These are phyloP conservation scores for Arthroderma sp. DNA, from an alignment of 2,329 filamentous ascomycete genomes.

Conservation along the genomic window DNA sequence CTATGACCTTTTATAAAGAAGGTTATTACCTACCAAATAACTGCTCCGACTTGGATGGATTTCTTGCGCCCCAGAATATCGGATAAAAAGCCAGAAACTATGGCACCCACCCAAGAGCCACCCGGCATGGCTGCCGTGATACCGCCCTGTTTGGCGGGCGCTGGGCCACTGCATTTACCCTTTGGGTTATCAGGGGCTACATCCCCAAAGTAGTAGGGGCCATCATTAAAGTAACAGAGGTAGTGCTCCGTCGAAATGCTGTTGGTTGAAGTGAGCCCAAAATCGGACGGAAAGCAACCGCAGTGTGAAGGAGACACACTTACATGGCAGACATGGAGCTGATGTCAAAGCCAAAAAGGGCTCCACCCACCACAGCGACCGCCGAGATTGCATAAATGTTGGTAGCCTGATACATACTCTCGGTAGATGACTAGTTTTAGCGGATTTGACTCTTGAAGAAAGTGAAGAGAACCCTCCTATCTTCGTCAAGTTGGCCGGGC, in stretches of 20 bases:
- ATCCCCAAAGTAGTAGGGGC: conserved; percentile 11
- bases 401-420: background rate
- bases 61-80: conserved; percentile 26
- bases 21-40: conserved; percentile 29
- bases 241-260: conserved; percentile 46
- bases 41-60: conserved; percentile 39
- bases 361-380: conserved; percentile 50
- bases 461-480: too few relatives aligned
- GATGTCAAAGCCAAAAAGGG: conserved; percentile 67
- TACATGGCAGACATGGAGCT: conserved; percentile 53
- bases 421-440: background rate
- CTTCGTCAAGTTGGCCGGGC: too few relatives aligned
- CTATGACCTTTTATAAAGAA: background rate
- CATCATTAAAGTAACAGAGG: too few relatives aligned
- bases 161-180: conserved; percentile 26
- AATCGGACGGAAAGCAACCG: too few relatives aligned
- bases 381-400: conserved; percentile 47
- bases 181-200: conserved; percentile 9
- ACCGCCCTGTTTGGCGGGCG: conserved; percentile 46
- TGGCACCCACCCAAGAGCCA: conserved; percentile 53
- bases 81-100: conserved; percentile 21
- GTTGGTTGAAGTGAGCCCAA: conserved; percentile 25
- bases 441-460: too few relatives aligned
- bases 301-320: too few relatives aligned
- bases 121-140: conserved; percentile 51